phyloP scores from a whole-genome alignment of 2,329 filamentous ascomycete species.

The Davidsoniella neocaledoniae region DNA sequence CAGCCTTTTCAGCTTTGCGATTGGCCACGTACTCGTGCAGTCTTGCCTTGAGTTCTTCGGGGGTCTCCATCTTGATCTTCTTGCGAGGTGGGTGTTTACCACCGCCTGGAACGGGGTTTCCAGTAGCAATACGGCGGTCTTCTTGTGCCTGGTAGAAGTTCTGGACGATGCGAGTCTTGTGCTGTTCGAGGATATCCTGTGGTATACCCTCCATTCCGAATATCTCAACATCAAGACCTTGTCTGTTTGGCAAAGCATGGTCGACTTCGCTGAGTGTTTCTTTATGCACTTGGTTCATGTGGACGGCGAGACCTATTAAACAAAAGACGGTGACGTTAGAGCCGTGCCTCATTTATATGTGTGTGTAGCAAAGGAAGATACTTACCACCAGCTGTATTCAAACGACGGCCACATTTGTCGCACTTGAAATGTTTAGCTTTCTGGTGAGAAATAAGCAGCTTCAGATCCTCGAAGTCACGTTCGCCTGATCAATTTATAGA shows the following conservation, averaged over 20 bases:
- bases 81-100: conserved; percentile 48
- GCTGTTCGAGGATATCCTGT: conserved; percentile 63
- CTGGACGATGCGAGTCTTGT: conserved; percentile 72
- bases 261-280: conserved; percentile 76
- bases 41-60: conserved; percentile 64
- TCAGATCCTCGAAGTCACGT: conserved; percentile 92
- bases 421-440: conserved; percentile 99
- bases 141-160: conserved; percentile 75
- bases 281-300: conserved; percentile 98
- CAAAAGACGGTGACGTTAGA: not conserved
- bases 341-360: not conserved
- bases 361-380: conserved; percentile 9
- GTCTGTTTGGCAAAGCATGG: conserved; percentile 76
- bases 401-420: conserved; percentile 67
- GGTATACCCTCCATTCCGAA: conserved; percentile 98
- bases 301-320: conserved; percentile 65
- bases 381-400: conserved; percentile 89
- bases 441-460: conserved; percentile 91
- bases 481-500: conserved; percentile 36
- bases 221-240: conserved; percentile 80
- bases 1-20: conserved; percentile 41
- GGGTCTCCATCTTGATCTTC: conserved; percentile 55
- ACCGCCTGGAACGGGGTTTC: conserved; percentile 60
- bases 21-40: conserved; percentile 61
- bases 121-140: conserved; percentile 64